Conservation (phyloP, 1,139 yeast genomes). For the Saccharomycopsis hybrid region DNA sequence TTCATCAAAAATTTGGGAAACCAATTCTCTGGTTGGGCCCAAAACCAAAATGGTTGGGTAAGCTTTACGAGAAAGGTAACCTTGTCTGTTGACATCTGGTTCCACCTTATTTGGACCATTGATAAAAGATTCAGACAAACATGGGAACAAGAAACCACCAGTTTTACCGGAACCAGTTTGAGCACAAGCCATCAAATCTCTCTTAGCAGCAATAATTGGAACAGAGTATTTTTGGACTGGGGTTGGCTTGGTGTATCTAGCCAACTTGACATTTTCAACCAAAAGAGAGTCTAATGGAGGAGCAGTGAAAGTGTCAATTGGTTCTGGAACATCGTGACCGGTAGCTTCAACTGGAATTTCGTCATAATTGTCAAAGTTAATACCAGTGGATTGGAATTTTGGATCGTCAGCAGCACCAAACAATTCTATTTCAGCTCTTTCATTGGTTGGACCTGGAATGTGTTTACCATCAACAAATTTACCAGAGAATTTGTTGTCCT, state of each 20-base stretch:
- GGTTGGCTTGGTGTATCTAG: slow-evolving; percentile 92
- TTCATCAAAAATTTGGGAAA: slow-evolving; percentile 93
- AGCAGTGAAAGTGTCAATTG: slow-evolving; percentile 77
- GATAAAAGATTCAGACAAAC: slow-evolving; percentile 81
- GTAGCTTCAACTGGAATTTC: slow-evolving; percentile 98
- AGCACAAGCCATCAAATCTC: slow-evolving; percentile 99
- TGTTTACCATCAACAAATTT: slow-evolving; percentile 86
- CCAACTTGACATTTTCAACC: slow-evolving; percentile 78
- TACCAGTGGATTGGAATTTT: slow-evolving; percentile 86
- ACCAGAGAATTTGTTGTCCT: slow-evolving; percentile 39
- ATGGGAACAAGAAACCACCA: slow-evolving; percentile 99
- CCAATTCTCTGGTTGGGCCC: slow-evolving; percentile 99
- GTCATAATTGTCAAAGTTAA: slow-evolving; percentile 96
- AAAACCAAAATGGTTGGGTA: slow-evolving; percentile 90
- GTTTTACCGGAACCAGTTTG: slow-evolving; percentile 99
- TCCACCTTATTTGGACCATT: slow-evolving; percentile 71
- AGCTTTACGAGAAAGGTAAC: slow-evolving; percentile 43
- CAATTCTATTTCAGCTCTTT: slow-evolving; percentile 67
- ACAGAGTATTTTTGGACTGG: slow-evolving; percentile 98
- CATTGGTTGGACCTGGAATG: slow-evolving; percentile 71
- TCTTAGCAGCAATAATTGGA: slow-evolving; percentile 90
- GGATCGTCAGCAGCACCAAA: slow-evolving; percentile 87
- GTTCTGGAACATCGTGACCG: slow-evolving; percentile 93
- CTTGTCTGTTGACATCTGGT: background rate
- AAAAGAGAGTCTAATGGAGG: slow-evolving; percentile 89